A percentile compares a stretch with the other conserved stretches of the same genome.
Conservation (phyloP, 345 rosid genomes). For the Nephelium lappaceum region DNA sequence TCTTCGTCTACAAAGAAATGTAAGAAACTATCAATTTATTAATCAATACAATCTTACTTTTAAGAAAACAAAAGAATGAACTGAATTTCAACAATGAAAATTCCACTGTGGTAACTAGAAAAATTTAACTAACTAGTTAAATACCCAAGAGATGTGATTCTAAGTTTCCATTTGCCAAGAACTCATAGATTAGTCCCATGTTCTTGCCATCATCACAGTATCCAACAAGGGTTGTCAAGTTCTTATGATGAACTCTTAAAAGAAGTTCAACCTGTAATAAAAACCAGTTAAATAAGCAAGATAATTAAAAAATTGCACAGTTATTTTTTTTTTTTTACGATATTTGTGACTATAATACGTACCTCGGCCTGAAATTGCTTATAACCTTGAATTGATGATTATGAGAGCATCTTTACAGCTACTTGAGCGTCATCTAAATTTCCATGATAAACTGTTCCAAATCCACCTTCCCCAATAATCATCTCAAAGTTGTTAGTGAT, state of each 20-base stretch:
- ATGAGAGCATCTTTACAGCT: too few species aligned
- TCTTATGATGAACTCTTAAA: slow-evolving; percentile 61
- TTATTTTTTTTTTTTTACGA: too few species aligned
- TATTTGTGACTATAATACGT: too few species aligned
- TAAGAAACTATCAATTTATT: too few species aligned
- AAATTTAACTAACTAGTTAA: too few species aligned
- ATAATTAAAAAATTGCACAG: too few species aligned
- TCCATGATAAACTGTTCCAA: too few species aligned
- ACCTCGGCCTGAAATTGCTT: background rate
- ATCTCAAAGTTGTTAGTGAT: slow-evolving; percentile 48
- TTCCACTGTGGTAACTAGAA: background rate
- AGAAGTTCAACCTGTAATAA: slow-evolving; percentile 47
- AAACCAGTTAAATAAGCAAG: background rate
- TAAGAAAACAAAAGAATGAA: background rate
- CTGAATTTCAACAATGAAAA: too few species aligned
- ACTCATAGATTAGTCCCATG: slow-evolving; percentile 54
- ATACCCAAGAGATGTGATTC: slow-evolving; percentile 46
- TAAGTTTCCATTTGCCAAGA: slow-evolving; percentile 55
- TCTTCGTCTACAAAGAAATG: background rate
- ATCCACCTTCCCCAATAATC: background rate
- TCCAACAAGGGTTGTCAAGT: slow-evolving; percentile 41
- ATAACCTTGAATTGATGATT: too few species aligned
- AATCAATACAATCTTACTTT: too few species aligned
- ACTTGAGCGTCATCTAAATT: too few species aligned
- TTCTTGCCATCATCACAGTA: slow-evolving; percentile 24